Base-by-base conservation (phyloP, 495 filamentous ascomycete species). In the Hapsidospora chrysogenum region DNA sequence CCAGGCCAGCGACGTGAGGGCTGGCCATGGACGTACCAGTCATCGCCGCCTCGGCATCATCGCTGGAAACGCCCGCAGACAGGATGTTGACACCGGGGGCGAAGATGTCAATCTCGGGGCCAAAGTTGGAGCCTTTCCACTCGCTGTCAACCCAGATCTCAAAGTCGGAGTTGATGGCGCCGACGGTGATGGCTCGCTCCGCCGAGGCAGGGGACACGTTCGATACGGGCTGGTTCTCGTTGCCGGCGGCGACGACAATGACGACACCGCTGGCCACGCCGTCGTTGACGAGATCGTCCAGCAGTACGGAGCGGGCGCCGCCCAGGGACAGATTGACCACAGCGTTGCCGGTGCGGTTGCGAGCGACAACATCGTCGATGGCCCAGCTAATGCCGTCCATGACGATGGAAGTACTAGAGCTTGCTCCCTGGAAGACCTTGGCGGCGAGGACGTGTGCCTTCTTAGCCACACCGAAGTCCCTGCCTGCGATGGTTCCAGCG, bases 21-120 rank as follows among this genome's bases (percentile, higher is more conserved):
- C 61, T 58, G 17, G 71, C 64, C 61, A 66, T 68, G 1, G 57
- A 62, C 13, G 73, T 78, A 22, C 71, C 73, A 11, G 64, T 69
- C 44, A 76, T 68, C 37, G 61, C 59, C 52, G 70, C 64, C 34
- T 53, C 54, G 30, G 61, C 57, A 6, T 47, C 48, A 44, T 44
- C 50, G 31, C 52, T 57, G 4, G 43, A 41, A 1, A 32, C 42
- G 11, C 21, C 17, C 1, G 42, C 38, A 15, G 43, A 48, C 41
- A 53, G 57, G 17, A 59, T 39, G 46, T 45, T 30, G 19, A 52
- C 51, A 17, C 52, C 52, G 13, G 53, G 52, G 3, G 52, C 52
- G 22, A 52, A 54, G n/a, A 56, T 32, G 36, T 70, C 64, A 9
- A 70, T 52, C 18, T 51, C 41, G 16, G 47, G 31, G 7, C 66